A percentile compares a stretch with the other conserved stretches of the same genome.
phyloP scores from a whole-genome alignment of 495 filamentous ascomycete genomes.

The Aspergillus ostianus region DNA sequence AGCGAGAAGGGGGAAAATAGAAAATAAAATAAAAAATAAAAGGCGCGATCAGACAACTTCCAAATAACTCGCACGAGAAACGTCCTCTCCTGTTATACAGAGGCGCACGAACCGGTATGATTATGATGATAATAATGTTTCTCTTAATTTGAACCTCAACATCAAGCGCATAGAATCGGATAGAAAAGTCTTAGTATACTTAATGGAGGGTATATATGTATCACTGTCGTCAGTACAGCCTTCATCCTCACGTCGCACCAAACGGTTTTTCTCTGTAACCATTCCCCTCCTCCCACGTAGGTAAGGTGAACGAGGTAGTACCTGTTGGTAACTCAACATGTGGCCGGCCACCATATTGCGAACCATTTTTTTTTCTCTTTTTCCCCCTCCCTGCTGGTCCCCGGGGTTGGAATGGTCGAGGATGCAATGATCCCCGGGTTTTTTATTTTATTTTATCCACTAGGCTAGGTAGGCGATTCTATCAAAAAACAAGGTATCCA shows the following conservation, averaged over 20 bases:
- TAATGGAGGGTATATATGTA: neutral
- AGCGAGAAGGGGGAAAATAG: too few relatives aligned
- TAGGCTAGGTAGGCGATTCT: too few relatives aligned
- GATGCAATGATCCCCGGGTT: constrained; percentile 6
- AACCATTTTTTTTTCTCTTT: neutral
- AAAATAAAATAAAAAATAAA: too few relatives aligned
- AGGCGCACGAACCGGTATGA: neutral
- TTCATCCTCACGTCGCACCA: neutral
- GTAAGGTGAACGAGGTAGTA: too few relatives aligned
- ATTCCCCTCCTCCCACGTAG: neutral
- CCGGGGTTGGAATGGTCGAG: constrained; percentile 6
- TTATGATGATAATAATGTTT: neutral
- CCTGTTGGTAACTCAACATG: neutral
- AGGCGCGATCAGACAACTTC: neutral
- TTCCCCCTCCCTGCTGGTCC: neutral
- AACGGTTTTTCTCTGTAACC: neutral
- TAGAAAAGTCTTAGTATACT: neutral
- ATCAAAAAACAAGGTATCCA: too few relatives aligned
- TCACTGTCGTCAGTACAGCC: neutral
- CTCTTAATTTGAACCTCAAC: too few relatives aligned
- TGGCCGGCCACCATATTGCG: neutral
- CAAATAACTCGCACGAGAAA: neutral
- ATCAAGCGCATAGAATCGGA: too few relatives aligned
- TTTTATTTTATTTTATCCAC: neutral
- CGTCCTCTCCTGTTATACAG: neutral